phyloP scores from a whole-genome alignment of 805 yeast species.

The Pichia heedii region DNA sequence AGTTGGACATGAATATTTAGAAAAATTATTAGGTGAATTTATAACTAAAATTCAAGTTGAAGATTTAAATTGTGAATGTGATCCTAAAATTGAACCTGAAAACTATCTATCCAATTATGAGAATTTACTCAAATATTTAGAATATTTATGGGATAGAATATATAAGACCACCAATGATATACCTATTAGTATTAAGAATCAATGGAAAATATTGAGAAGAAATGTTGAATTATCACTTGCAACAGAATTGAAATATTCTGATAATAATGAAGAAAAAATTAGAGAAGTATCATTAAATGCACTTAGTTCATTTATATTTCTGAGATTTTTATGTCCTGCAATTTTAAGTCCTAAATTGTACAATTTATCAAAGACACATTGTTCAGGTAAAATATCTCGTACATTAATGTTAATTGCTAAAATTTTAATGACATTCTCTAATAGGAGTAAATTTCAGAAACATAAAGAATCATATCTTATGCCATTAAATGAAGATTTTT shows the following conservation, averaged over 20 bases:
- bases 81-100: conserved; percentile 45
- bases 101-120: conserved; percentile 30
- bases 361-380: conserved; percentile 60
- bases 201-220: conserved; percentile 52
- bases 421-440: conserved; percentile 68
- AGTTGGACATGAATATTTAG: conserved; percentile 72
- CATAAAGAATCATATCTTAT: conserved; percentile 78
- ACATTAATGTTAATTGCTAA: conserved; percentile 79
- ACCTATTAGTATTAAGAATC: conserved; percentile 57
- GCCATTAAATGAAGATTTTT: conserved; percentile 55
- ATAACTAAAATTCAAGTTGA: conserved; percentile 43
- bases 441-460: conserved; percentile 59
- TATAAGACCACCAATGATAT: conserved; percentile 62
- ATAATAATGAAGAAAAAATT: conserved; percentile 36
- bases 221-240: conserved; percentile 51
- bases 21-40: conserved; percentile 62
- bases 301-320: conserved; percentile 72
- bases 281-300: conserved; percentile 51
- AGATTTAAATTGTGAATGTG: conserved; percentile 64
- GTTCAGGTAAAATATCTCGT: conserved; percentile 62
- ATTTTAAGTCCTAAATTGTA: conserved; percentile 82
- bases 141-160: conserved; percentile 58
- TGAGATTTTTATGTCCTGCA: conserved; percentile 86
- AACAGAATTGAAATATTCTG: conserved; percentile 12
- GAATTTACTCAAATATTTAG: conserved; percentile 34